Evolutionary conservation across 2,329 filamentous ascomycete species (phyloP).

Genomic region (Zalaria obscura): DNA sequence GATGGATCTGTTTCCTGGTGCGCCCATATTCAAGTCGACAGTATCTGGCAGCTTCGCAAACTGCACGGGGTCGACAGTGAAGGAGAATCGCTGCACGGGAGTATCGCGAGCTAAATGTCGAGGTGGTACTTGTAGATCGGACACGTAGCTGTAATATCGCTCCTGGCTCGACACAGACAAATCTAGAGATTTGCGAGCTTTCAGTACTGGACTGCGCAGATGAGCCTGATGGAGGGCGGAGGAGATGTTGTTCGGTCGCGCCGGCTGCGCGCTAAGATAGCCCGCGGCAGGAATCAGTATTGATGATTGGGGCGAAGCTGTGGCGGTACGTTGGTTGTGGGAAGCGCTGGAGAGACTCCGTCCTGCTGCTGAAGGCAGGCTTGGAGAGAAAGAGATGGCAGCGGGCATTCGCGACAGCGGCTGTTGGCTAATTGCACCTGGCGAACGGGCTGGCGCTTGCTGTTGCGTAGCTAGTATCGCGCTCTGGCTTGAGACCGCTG

Average conservation of each 20-base stretch:
- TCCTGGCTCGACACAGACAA: background rate
- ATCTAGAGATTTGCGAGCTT: background rate
- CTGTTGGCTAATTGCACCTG: too few relatives aligned
- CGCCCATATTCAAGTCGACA: constrained; percentile 15
- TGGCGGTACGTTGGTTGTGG: too few relatives aligned
- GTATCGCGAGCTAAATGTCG: constrained; percentile 7
- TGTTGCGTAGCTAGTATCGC: too few relatives aligned
- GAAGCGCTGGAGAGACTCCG: too few relatives aligned
- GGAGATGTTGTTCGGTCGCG: constrained; percentile 28
- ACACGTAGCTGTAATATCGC: constrained; percentile 1
- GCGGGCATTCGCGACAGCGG: too few relatives aligned
- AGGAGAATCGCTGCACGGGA: constrained; percentile 30
- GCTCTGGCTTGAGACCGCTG: too few relatives aligned
- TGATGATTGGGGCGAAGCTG: too few relatives aligned
- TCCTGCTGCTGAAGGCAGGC: too few relatives aligned
- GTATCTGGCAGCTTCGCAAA: constrained; percentile 20
- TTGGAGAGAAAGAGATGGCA: too few relatives aligned
- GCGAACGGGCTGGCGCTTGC: too few relatives aligned
- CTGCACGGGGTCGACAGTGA: constrained; percentile 29
- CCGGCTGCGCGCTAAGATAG: constrained; percentile 10
- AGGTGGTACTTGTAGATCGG: constrained; percentile 1
- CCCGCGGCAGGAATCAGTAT: too few relatives aligned
- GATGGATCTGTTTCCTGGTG: constrained; percentile 18
- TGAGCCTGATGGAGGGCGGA: constrained; percentile 45
- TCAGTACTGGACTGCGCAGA: constrained; percentile 37